Percentiles rank a stretch among this genome's conserved stretches.
Evolutionary conservation across 768 basidiomycete genomes (phyloP).

Genomic region (Leccinum longicurvipes): DNA sequence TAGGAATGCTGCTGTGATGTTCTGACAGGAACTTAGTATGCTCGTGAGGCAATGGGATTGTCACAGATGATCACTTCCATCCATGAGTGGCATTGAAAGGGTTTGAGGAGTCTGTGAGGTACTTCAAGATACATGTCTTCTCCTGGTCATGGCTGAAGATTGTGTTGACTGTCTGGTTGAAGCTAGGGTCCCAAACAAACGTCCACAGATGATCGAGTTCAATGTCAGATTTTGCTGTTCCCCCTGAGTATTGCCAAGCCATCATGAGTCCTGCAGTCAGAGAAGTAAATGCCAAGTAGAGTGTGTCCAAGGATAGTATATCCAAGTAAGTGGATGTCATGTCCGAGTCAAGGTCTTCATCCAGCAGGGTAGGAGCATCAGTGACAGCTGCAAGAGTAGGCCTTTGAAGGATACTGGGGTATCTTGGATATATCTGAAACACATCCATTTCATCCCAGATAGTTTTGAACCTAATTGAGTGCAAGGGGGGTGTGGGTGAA

Average conservation of each 20-base stretch:
- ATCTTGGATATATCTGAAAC: background rate
- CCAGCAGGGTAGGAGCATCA: background rate
- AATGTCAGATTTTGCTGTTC: constrained; percentile 23
- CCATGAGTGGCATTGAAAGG: background rate
- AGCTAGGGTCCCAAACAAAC: constrained; percentile 22
- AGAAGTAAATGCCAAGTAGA: constrained; percentile 19
- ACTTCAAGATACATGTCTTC: background rate
- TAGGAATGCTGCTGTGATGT: background rate
- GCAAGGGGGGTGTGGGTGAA: background rate
- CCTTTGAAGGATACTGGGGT: background rate
- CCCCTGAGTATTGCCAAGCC: constrained; percentile 31
- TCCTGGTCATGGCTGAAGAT: constrained; percentile 13
- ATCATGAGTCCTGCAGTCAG: constrained; percentile 25
- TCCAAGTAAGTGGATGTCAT: no score
- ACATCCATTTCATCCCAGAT: background rate
- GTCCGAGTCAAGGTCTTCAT: background rate
- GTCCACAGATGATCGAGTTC: constrained; percentile 30
- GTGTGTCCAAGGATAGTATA: no score
- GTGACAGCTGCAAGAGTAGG: background rate
- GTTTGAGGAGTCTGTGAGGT: constrained; percentile 1
- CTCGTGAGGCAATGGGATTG: constrained; percentile 5
- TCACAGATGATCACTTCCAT: constrained; percentile 2
- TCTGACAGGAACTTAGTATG: background rate
- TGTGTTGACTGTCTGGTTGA: constrained; percentile 8
- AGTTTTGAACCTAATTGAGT: background rate